Base-by-base conservation (phyloP, 257 asterid species). In the Solanum neorickii region DNA sequence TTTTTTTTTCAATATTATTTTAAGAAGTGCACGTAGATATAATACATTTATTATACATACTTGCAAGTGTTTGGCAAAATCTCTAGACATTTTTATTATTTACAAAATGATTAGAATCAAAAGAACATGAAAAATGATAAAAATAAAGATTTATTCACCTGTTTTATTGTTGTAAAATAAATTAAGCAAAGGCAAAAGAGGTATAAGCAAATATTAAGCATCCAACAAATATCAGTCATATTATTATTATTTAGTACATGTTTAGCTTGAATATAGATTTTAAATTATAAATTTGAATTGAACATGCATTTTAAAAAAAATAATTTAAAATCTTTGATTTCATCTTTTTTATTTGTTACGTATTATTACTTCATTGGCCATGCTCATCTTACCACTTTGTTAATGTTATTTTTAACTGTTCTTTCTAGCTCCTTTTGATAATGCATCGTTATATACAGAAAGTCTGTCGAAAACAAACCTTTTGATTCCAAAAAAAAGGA, bases 381-480 rank as follows among this genome's bases (percentile, higher is more conserved):
- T 52, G 62, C 62, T 1, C 25, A 60, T 60, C 1, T 60, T 23
- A n/a, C 69, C 69, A 23, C 7, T 60, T 60, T 60, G 15, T 1
- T 14, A 1, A 13, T 3, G 2, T 23, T 60, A 60, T 23, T 60
- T 60, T 60, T 23, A 21, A 2, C 65, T 20, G 21, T n/a, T 11
- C 1, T n/a, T n/a, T 62, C 29, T n/a, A 23, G 31, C 7, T n/a
- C 1, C 0, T 62, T 62, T 20, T 56, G 25, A 56, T 56, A 7
- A 56, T 56, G 65, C 25, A 0, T 56, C 0, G 25, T 56, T 56
- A 56, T 3, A 56, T 0, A 1, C 8, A n/a, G 0, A 7, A 59
- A 5, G 27, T 20, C 25, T 20, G 20, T 59, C 0, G 1, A 59
- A 59, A 59, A 59, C 2, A 59, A 56, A 0, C 0, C 18, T 15